Evolutionary conservation across 768 basidiomycete genomes (phyloP), one percentile per base, ranked within the genome.

Genomic region (Suillus hirtellus): DNA sequence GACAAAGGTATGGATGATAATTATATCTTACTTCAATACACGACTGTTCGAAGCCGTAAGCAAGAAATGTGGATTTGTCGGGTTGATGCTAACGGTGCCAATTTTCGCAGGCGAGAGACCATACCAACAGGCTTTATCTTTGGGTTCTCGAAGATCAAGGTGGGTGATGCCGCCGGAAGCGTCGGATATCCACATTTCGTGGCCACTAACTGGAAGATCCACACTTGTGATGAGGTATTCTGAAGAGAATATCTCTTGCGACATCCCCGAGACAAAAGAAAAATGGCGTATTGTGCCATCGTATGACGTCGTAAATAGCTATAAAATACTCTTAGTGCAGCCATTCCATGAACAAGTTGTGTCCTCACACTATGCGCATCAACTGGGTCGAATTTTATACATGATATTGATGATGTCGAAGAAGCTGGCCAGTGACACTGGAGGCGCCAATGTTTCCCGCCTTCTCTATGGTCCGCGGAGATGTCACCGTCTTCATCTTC

Each of bases 111-210:
- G 82, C 4, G 89, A 88, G 12, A 93, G 73, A 43, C 78, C 83
- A 66, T 89, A 92, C 75, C 89, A 79, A 50, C 82, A 80, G 6
- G 82, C 80, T 42, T 83, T 83, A 65, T 79, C 82, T 54, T 81
- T 78, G 70, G 77, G 74, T 43, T 90, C 82, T 17, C 93, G 87
- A 43, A 93, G 76, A 72, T 95, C 93, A 24, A 91, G 75, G 65
- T 92, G 92, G 8, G 89, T 90, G 5, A 86, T 79, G 27, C 91
- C 89, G 17, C 93, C 93, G 8, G 75, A 66, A 3, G 78, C 81
- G 71, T 95, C 93, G 1, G 91, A 90, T 60, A 94, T 82, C 93
- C 93, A 95, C 82, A 95, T 84, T 70, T 93, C 92, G 58, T 89
- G 78, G 0, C 93, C 92, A 3, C 78, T 77, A 0, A 88, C 85